A percentile compares a stretch with the other conserved stretches of the same genome.
Conservation (phyloP, 257 asterid species). For the Solanum chiquidenum region DNA sequence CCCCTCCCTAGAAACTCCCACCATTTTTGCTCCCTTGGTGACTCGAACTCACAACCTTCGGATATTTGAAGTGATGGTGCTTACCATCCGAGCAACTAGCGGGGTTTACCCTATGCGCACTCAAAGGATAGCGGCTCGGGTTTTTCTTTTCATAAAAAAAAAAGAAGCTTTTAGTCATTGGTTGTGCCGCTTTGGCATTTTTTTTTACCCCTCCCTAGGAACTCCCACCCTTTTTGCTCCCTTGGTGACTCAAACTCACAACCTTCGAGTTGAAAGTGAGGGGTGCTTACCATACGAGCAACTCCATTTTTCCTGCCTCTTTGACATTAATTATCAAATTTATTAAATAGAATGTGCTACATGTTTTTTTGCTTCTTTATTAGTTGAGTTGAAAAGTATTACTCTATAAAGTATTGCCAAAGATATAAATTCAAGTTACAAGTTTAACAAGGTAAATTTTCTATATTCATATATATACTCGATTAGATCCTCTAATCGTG, state of each 20-base stretch:
- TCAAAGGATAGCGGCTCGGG: not conserved
- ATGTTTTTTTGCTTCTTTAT: not conserved
- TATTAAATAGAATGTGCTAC: not conserved
- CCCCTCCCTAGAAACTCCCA: not conserved
- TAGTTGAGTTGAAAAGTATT: not conserved
- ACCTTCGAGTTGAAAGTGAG: not conserved
- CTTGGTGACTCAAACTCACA: not conserved
- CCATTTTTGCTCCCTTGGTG: not conserved
- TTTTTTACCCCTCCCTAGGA: not conserved
- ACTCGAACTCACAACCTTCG: not conserved
- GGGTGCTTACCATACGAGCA: not conserved
- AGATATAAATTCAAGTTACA: not conserved
- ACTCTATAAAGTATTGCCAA: not conserved
- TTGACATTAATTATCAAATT: not conserved
- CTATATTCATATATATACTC: not conserved
- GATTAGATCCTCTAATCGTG: not conserved
- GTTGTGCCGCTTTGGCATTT: not conserved
- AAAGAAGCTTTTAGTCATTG: not conserved
- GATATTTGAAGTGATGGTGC: not conserved
- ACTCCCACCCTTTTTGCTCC: not conserved
- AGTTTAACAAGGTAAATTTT: not conserved
- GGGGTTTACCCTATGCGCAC: not conserved
- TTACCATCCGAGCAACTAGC: not conserved
- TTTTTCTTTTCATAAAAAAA: not conserved
- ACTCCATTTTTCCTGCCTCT: not conserved